Conservation (phyloP, 164 flowering plant species). For the Piper betle region DNA sequence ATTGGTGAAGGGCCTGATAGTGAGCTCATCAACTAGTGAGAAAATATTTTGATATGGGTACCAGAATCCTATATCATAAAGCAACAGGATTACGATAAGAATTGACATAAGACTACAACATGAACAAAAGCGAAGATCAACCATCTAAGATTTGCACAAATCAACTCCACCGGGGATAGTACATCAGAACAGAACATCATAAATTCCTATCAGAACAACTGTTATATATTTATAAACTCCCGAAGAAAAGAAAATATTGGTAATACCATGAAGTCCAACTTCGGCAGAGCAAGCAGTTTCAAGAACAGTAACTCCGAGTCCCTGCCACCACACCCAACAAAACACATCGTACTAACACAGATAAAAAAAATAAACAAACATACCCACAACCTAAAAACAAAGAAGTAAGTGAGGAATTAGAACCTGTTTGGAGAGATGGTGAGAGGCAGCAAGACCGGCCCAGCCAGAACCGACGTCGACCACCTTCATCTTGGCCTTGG, state of each 20-base stretch:
- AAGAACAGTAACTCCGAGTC: constrained; percentile 47
- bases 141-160: too few species aligned
- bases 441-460: constrained; percentile 61
- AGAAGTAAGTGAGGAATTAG: neutral
- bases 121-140: too few species aligned
- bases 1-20: constrained; percentile 41
- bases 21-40: constrained; percentile 49
- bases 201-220: too few species aligned
- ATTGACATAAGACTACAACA: too few species aligned
- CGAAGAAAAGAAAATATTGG: neutral
- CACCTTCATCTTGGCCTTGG: constrained; percentile 40
- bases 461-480: constrained; percentile 51
- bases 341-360: too few species aligned
- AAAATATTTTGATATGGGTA: constrained; percentile 45
- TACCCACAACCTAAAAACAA: neutral
- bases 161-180: too few species aligned
- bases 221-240: neutral
- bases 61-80: constrained; percentile 39
- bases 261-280: constrained; percentile 33
- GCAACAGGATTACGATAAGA: neutral
- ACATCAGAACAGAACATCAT: too few species aligned
- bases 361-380: neutral
- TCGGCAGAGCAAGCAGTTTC: constrained; percentile 22
- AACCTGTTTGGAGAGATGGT: constrained; percentile 62
- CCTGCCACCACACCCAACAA: constrained; percentile 24